These are phyloP conservation scores for Datisca glomerata DNA, from an alignment of 306 rosid species.

Conservation along the genomic window DNA sequence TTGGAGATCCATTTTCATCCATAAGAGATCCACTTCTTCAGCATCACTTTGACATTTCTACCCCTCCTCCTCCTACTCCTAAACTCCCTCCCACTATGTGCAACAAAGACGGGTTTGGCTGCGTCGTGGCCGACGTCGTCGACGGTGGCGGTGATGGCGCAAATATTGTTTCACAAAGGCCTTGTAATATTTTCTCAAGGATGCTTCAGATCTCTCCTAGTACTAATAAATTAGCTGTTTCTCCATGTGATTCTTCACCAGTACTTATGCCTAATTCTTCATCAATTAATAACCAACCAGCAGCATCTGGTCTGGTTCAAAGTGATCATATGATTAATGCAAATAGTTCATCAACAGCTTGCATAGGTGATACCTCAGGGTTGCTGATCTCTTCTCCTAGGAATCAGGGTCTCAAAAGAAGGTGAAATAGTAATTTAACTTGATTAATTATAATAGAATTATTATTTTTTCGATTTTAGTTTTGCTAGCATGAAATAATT, in stretches of 20 bases:
- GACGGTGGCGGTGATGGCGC: neutral
- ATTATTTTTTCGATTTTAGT: no score
- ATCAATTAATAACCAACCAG: constrained; percentile 6
- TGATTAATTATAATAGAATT: no score
- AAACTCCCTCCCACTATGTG: no score
- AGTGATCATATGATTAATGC: constrained; percentile 13
- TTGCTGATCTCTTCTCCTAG: constrained; percentile 56
- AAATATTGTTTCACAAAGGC: constrained; percentile 5
- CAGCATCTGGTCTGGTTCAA: constrained; percentile 14
- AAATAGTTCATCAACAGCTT: no score
- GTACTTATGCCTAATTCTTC: constrained; percentile 3
- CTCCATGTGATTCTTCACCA: constrained; percentile 3
- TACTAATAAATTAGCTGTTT: constrained; percentile 2
- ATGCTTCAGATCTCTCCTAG: constrained; percentile 89
- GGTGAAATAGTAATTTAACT: no score
- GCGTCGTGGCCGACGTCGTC: no score
- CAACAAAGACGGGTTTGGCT: no score
- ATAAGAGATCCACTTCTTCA: constrained; percentile 72
- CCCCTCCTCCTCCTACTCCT: neutral
- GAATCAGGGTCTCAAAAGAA: constrained; percentile 45
- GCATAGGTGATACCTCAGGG: constrained; percentile 22
- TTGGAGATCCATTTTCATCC: constrained; percentile 83
- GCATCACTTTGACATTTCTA: constrained; percentile 10
- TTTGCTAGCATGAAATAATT: no score
- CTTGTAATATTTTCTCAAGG: constrained; percentile 56